Evolutionary conservation across 345 rosid species (phyloP).

Genomic region (Populus nigra): DNA sequence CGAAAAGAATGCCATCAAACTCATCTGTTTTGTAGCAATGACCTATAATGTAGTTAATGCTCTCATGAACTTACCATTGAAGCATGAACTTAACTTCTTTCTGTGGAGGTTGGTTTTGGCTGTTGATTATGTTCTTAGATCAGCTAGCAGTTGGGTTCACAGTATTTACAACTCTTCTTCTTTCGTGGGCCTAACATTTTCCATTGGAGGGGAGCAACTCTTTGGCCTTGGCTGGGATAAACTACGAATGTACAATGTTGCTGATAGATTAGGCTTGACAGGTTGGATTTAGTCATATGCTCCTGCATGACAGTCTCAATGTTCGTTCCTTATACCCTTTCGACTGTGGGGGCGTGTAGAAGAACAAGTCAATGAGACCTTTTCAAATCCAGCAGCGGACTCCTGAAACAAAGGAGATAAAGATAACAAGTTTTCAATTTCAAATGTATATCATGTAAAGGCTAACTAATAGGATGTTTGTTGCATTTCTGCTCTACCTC

Average conservation of each 20-base stretch:
- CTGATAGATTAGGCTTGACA: slow-evolving; percentile 80
- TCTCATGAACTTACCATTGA: neutral
- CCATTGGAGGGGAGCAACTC: slow-evolving; percentile 75
- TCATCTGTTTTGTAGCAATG: neutral
- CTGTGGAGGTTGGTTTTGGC: neutral
- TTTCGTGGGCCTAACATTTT: slow-evolving; percentile 84
- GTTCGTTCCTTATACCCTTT: too few species aligned
- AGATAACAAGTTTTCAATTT: too few species aligned
- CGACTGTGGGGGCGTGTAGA: too few species aligned
- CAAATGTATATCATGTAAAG: too few species aligned
- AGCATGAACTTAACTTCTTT: neutral
- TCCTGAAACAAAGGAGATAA: too few species aligned
- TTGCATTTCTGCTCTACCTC: too few species aligned
- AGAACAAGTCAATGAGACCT: too few species aligned
- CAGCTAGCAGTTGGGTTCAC: slow-evolving; percentile 60
- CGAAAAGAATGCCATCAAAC: neutral
- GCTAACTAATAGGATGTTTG: too few species aligned
- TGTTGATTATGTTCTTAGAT: neutral
- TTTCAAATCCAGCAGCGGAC: too few species aligned
- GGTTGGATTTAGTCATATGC: slow-evolving; percentile 46
- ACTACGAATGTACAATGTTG: slow-evolving; percentile 90
- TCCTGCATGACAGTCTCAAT: neutral
- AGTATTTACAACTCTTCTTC: slow-evolving; percentile 52
- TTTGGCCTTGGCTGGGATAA: slow-evolving; percentile 81
- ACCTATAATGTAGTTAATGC: neutral